Conservation (phyloP, 129 eudicot genomes). For the Flaveria ramosissima region DNA sequence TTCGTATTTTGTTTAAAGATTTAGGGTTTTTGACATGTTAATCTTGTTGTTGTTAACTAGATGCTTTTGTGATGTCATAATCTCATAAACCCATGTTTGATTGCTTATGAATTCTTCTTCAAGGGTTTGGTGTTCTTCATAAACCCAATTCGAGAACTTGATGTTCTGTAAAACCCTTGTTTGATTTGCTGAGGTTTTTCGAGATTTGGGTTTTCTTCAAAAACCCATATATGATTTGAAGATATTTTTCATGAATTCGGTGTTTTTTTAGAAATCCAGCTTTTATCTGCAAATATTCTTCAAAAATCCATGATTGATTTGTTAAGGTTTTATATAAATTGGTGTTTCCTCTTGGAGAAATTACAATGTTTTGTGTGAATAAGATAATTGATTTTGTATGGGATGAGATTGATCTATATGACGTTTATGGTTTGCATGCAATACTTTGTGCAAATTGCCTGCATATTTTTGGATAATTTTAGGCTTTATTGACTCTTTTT, state of each 20-base stretch:
- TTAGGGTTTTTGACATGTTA: not conserved
- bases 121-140: conserved; percentile 5
- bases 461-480: conserved; percentile 17
- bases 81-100: not conserved
- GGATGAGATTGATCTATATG: conserved; percentile 22
- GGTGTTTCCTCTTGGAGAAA: not conserved
- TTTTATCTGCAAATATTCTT: not conserved
- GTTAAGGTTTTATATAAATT: not conserved
- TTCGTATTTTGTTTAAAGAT: conserved; percentile 7
- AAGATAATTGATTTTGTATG: not conserved
- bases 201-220: conserved; percentile 4
- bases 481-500: conserved; percentile 28
- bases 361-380: not conserved
- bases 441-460: conserved; percentile 15
- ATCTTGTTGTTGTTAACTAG: no score
- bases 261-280: not conserved
- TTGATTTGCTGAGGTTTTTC: conserved; percentile 7
- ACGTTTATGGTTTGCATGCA: conserved; percentile 34
- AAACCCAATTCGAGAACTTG: conserved; percentile 4
- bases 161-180: not conserved
- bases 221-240: not conserved
- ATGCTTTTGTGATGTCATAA: not conserved
- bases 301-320: conserved; percentile 13
- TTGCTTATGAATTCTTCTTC: not conserved
- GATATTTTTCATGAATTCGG: not conserved